A percentile compares a stretch with the other conserved stretches of the same genome.
These are phyloP conservation scores for Phytophthora litchii DNA, from an alignment of 352 stramenopile genomes.

Conservation along the genomic window DNA sequence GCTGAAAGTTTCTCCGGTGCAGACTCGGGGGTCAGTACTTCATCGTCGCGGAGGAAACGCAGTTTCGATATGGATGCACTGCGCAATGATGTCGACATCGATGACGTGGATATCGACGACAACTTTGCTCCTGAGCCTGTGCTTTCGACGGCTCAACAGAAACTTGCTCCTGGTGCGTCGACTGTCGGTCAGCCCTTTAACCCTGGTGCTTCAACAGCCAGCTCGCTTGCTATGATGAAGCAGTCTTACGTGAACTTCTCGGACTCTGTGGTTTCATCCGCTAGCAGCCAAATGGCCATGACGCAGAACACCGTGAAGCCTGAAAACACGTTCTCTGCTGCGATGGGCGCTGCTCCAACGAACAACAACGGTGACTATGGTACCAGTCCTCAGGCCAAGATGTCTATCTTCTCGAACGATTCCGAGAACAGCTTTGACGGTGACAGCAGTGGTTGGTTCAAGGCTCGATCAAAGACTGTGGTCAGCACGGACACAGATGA, in stretches of 20 bases:
- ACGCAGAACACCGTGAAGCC: slow-evolving; percentile 15
- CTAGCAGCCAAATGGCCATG: slow-evolving; percentile 21
- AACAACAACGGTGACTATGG: slow-evolving; percentile 22
- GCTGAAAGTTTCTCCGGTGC: slow-evolving; percentile 29
- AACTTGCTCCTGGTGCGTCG: slow-evolving; percentile 25
- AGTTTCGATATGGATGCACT: slow-evolving; percentile 47
- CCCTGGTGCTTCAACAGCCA: slow-evolving; percentile 21
- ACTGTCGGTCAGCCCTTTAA: slow-evolving; percentile 16
- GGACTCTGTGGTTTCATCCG: slow-evolving; percentile 38
- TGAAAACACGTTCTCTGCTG: slow-evolving; percentile 37
- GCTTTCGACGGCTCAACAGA: slow-evolving; percentile 1
- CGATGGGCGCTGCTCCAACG: slow-evolving; percentile 25
- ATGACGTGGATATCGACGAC: slow-evolving; percentile 37
- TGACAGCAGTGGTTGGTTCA: slow-evolving; percentile 52
- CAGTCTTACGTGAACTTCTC: slow-evolving; percentile 53
- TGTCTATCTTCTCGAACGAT: slow-evolving; percentile 54
- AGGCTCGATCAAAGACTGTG: slow-evolving; percentile 51
- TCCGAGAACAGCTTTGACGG: slow-evolving; percentile 44
- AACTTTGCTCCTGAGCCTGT: slow-evolving; percentile 23
- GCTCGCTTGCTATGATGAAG: slow-evolving; percentile 31
- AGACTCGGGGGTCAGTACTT: slow-evolving; percentile 19
- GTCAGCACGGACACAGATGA: slow-evolving; percentile 37
- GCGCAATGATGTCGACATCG: slow-evolving; percentile 40
- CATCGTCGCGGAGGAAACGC: slow-evolving; percentile 34
- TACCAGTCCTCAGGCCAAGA: slow-evolving; percentile 39